These are phyloP conservation scores for Saturnispora dispora DNA, from an alignment of 805 yeast genomes.

Conservation along the genomic window DNA sequence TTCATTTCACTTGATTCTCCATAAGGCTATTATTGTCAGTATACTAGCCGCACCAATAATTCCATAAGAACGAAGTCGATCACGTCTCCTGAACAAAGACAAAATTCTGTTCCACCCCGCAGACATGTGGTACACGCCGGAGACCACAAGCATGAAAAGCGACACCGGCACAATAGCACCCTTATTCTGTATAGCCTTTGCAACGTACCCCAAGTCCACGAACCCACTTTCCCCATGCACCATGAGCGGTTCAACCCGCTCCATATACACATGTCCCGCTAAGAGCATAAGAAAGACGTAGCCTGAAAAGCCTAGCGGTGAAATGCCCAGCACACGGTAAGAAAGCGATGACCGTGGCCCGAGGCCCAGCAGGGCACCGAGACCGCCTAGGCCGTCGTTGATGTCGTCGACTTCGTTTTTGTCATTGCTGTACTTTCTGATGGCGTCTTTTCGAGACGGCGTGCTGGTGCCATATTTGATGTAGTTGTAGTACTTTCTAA, in stretches of 20 bases:
- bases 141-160: conserved; percentile 29
- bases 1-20: conserved; percentile 4
- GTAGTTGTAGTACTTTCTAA: conserved; percentile 27
- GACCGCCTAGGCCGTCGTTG: conserved; percentile 55
- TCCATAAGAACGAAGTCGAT: conserved; percentile 38
- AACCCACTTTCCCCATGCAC: conserved; percentile 59
- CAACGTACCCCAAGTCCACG: conserved; percentile 43
- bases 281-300: conserved; percentile 40
- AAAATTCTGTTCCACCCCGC: conserved; percentile 45
- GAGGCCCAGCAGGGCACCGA: conserved; percentile 44
- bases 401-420: conserved; percentile 24
- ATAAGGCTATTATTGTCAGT: background rate
- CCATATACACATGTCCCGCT: conserved; percentile 37
- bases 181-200: conserved; percentile 24
- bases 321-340: conserved; percentile 35
- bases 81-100: conserved; percentile 29
- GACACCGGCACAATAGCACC: background rate
- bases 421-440: background rate
- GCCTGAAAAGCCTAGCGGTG: conserved; percentile 57
- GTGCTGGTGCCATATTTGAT: conserved; percentile 19
- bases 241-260: conserved; percentile 40
- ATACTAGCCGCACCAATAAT: conserved; percentile 23
- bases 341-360: conserved; percentile 43
- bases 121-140: conserved; percentile 43
- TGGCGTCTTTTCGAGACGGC: conserved; percentile 4